These are phyloP conservation scores for Asclepias syriaca DNA, from an alignment of 257 asterid genomes.

Conservation along the genomic window DNA sequence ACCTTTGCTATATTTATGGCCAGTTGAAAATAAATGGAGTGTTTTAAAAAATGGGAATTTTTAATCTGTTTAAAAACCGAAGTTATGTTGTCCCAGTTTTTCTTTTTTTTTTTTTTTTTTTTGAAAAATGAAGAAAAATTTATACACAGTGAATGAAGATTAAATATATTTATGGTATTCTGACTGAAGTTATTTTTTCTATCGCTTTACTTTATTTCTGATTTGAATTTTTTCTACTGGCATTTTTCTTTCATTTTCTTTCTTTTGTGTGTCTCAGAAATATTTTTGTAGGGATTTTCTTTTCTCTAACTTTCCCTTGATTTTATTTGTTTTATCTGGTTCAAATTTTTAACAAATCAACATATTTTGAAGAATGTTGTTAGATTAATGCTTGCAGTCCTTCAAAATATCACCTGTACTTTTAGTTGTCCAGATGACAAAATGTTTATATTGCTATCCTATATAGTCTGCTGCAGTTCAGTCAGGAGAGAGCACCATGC, in stretches of 20 bases:
- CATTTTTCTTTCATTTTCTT: background rate
- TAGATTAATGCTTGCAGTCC: background rate
- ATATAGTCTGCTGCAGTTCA: conserved; percentile 72
- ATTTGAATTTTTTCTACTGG: background rate
- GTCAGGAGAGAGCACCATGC: conserved; percentile 73
- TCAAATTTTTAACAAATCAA: background rate
- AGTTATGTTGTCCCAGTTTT: background rate
- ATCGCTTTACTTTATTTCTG: background rate
- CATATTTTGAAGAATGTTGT: background rate
- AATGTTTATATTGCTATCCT: background rate
- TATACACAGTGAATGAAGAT: background rate
- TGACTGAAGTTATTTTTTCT: background rate
- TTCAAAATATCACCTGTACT: background rate
- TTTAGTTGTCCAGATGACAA: background rate
- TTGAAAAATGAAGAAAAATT: no score
- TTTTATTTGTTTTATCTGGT: background rate
- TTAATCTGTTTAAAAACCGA: background rate
- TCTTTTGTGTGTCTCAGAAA: background rate
- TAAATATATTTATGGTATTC: background rate
- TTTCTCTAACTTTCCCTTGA: background rate
- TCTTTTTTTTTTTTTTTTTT: no score
- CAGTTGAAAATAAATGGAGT: background rate
- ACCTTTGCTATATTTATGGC: background rate
- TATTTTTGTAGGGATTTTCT: background rate
- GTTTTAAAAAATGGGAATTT: background rate